A percentile compares a stretch with the other conserved stretches of the same genome.
phyloP scores from a whole-genome alignment of 2,329 filamentous ascomycete species.

The Aureobasidium sp. region DNA sequence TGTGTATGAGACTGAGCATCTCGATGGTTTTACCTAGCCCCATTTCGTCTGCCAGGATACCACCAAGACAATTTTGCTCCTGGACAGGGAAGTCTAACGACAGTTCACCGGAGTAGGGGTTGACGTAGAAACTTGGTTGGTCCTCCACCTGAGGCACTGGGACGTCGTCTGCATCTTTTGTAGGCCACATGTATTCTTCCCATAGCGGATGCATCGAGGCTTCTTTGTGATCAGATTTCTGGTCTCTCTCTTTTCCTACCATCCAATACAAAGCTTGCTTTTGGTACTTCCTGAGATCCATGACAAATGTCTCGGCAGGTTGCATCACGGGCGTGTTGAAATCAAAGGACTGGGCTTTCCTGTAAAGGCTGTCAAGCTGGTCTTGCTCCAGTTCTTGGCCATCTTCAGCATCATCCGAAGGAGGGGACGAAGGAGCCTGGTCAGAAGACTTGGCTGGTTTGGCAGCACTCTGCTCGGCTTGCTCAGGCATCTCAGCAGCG shows the following conservation, averaged over 20 bases:
- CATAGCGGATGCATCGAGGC: constrained; percentile 91
- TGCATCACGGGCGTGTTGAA: constrained; percentile 84
- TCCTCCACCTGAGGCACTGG: constrained; percentile 57
- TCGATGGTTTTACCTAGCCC: constrained; percentile 97
- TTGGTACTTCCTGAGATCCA: constrained; percentile 85
- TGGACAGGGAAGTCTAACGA: constrained; percentile 87
- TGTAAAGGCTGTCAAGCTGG: constrained; percentile 87
- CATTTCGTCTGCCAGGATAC: constrained; percentile 95
- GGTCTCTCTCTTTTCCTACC: constrained; percentile 82
- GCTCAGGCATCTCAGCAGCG: constrained; percentile 81
- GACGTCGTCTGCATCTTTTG: constrained; percentile 77
- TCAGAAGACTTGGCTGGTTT: constrained; percentile 48
- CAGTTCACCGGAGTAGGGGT: constrained; percentile 91
- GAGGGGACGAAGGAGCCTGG: constrained; percentile 43
- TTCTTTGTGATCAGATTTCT: constrained; percentile 57
- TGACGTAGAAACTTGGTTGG: constrained; percentile 79
- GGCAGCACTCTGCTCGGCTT: constrained; percentile 41
- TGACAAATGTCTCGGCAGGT: constrained; percentile 69
- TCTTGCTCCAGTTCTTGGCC: constrained; percentile 89
- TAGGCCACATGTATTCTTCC: constrained; percentile 91
- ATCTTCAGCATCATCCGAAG: constrained; percentile 62
- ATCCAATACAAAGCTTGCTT: constrained; percentile 96
- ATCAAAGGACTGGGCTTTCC: constrained; percentile 94
- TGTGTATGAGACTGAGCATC: constrained; percentile 89
- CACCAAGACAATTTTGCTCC: constrained; percentile 88